These are phyloP conservation scores for Podospora anserina DNA, from an alignment of 495 filamentous ascomycete genomes.

Conservation along the genomic window DNA sequence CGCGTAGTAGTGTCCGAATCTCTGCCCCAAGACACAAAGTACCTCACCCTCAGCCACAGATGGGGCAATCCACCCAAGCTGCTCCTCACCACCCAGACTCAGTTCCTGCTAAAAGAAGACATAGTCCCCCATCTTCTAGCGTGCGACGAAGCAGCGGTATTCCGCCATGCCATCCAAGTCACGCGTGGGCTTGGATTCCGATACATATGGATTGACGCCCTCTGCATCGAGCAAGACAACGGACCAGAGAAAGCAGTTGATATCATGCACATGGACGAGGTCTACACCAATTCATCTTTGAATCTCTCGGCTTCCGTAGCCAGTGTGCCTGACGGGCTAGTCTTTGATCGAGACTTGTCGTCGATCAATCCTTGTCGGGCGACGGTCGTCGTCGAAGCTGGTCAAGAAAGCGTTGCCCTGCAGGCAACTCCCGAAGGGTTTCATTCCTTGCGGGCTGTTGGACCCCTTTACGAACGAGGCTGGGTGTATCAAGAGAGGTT, in stretches of 20 bases:
- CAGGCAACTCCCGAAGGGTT: neutral
- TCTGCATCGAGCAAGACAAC: conserved; percentile 29
- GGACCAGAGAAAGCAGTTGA: conserved; percentile 20
- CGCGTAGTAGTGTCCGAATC: conserved; percentile 7
- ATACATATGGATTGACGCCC: conserved; percentile 31
- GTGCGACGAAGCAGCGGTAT: conserved; percentile 10
- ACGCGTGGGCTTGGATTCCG: conserved; percentile 15
- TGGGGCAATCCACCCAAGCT: conserved; percentile 5
- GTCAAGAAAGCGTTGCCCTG: neutral
- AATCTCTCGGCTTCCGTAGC: conserved; percentile 14
- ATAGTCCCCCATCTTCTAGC: conserved; percentile 5
- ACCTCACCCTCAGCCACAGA: conserved; percentile 14
- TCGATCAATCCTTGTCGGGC: conserved; percentile 7
- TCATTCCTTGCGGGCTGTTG: conserved; percentile 6
- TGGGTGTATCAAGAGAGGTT: conserved; percentile 18
- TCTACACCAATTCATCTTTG: conserved; percentile 15
- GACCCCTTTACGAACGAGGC: conserved; percentile 13
- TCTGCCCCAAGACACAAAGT: conserved; percentile 1
- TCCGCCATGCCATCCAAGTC: conserved; percentile 12
- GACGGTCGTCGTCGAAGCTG: neutral
- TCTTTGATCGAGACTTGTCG: conserved; percentile 8
- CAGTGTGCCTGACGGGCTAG: neutral
- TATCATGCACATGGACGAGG: conserved; percentile 20
- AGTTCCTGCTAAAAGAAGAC: neutral
- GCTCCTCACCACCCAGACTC: neutral